Base-by-base conservation (phyloP, 208 protist genomes). In the Trypanosoma platydactyli region DNA sequence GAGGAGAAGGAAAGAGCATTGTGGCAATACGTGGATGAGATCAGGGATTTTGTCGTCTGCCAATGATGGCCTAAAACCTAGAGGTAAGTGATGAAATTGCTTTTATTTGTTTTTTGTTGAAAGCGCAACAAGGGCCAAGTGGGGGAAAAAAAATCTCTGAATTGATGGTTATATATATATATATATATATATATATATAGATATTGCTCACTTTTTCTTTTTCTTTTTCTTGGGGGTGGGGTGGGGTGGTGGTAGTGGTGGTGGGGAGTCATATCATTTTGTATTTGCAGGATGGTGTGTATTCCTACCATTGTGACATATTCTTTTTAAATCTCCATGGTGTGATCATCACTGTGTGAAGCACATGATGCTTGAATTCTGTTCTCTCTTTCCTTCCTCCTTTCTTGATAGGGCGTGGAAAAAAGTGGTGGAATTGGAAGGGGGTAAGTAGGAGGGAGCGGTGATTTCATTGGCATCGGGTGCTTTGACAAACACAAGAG, bases 1-100 rank as follows among this genome's bases (percentile, higher is more conserved):
- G 75, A 86, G 25, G 76, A 75, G 2, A 76, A 74, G 18, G 85
- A 92, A 50, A 46, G 54, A 35, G 68, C 80, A 20, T 76, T 94
- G 46, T 81, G 87, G 60, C 66, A 82, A 46, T 92, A 94, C 55
- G 81, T 89, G 20, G 76, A 82, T 20, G 83, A 90, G 61, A 63
- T 94, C 9, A 79, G 79, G 42, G 63, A 72, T 16, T 80, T 78
- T 44, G 60, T 88, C 20, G 49, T 40, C n/a, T 71, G 30, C 49
- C 24, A 54, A 18, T 69, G 30, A 54, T 24, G 27, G 55, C 52
- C 49, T 11, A 15, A 46, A 24, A 61, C 11, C 3, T 15, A 38
- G 12, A 63, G 45, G 38, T 11, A 54, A 29, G 18, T 41, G 22
- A 42, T 50, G 56, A 30, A 15, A 56, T 24, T 51, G 5, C 52